Evolutionary conservation across 2,329 filamentous ascomycete species (phyloP).

Genomic region (Ophiocordyceps camponoti-floridani): DNA sequence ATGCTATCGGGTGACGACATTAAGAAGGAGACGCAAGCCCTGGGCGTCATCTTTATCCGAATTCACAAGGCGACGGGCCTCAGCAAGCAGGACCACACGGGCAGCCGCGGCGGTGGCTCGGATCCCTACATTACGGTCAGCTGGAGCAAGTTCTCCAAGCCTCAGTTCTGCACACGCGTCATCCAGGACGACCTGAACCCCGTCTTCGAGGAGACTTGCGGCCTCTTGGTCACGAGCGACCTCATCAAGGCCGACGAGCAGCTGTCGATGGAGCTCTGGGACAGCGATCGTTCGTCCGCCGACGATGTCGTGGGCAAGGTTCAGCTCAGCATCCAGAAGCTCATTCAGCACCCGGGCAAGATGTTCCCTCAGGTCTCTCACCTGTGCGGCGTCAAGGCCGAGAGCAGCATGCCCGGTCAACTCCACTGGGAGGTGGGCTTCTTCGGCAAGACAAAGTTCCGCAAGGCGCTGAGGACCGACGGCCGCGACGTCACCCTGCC

Average conservation of each 20-base stretch:
- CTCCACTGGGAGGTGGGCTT: slow-evolving; percentile 56
- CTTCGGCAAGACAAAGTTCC: slow-evolving; percentile 51
- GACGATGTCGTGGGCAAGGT: slow-evolving; percentile 61
- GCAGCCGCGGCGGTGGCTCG: slow-evolving; percentile 41
- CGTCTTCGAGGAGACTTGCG: slow-evolving; percentile 51
- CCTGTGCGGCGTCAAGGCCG: slow-evolving; percentile 45
- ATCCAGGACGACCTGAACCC: slow-evolving; percentile 48
- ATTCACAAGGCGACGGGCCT: slow-evolving; percentile 50
- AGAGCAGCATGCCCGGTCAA: slow-evolving; percentile 51
- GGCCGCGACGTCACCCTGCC: slow-evolving; percentile 61
- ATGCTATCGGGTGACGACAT: slow-evolving; percentile 65
- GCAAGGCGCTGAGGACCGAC: slow-evolving; percentile 34
- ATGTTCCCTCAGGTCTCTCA: slow-evolving; percentile 46
- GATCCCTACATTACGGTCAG: slow-evolving; percentile 57
- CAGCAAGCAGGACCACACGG: slow-evolving; percentile 46
- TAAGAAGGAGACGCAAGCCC: slow-evolving; percentile 52
- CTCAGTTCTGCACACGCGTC: slow-evolving; percentile 43
- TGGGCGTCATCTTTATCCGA: slow-evolving; percentile 48
- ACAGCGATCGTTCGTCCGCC: slow-evolving; percentile 53
- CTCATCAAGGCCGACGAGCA: slow-evolving; percentile 56
- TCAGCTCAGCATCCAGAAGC: slow-evolving; percentile 45
- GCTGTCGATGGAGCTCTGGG: slow-evolving; percentile 55
- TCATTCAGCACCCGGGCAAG: slow-evolving; percentile 46
- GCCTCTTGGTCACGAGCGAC: slow-evolving; percentile 49
- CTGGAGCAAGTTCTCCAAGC: slow-evolving; percentile 61